Percentiles rank a stretch among this genome's conserved stretches.
Evolutionary conservation across 768 basidiomycete species (phyloP).

Genomic region (Pleurotus cornucopiae): DNA sequence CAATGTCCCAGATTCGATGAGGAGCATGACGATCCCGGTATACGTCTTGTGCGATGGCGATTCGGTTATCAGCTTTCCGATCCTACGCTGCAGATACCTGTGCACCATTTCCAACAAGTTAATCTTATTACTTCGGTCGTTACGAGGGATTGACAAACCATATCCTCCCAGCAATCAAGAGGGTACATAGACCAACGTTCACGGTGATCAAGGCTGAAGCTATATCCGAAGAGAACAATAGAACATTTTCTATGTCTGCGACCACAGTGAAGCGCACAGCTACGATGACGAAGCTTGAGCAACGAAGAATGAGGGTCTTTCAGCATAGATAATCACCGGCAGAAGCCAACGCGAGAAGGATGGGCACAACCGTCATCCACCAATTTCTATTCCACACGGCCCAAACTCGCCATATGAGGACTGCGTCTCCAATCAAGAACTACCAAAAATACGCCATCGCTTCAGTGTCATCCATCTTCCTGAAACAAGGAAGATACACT

Average conservation of each 20-base stretch:
- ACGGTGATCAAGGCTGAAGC: background rate
- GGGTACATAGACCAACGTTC: slow-evolving; percentile 2
- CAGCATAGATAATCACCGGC: background rate
- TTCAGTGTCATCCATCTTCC: background rate
- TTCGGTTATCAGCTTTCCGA: background rate
- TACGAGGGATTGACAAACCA: background rate
- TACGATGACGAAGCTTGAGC: background rate
- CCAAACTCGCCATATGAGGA: slow-evolving; percentile 7
- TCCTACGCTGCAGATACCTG: slow-evolving; percentile 2
- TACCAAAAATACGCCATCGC: background rate
- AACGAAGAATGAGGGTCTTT: too few relatives aligned
- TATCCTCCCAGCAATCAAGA: slow-evolving; percentile 4
- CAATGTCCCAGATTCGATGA: slow-evolving; percentile 2
- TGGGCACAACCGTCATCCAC: slow-evolving; percentile 2
- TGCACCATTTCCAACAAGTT: background rate
- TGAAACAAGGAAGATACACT: background rate
- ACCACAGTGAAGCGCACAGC: slow-evolving; percentile 2
- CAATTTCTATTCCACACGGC: slow-evolving; percentile 6
- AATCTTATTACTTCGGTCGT: background rate
- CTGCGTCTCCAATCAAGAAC: slow-evolving; percentile 3
- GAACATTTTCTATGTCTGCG: background rate
- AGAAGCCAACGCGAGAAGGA: slow-evolving; percentile 2
- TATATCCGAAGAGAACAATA: slow-evolving; percentile 2
- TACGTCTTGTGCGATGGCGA: background rate
- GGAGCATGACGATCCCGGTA: slow-evolving; percentile 2